Percentiles rank a stretch among this genome's conserved stretches.
Conservation (phyloP, 2,329 filamentous ascomycete species). For the Coniochaeta sp. region DNA sequence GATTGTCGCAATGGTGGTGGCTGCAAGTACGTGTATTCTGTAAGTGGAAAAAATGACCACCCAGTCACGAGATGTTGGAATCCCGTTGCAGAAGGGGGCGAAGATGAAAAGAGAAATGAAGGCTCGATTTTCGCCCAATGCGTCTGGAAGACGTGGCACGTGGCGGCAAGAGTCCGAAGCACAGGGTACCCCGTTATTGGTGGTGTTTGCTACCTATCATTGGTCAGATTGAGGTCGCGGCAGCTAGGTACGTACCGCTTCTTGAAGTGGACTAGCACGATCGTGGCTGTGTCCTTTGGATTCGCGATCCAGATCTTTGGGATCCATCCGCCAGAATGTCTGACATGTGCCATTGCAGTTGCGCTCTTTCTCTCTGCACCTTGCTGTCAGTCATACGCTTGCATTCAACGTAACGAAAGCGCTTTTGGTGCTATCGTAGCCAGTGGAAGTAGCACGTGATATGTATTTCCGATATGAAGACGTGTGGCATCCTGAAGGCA, state of each 20-base stretch:
- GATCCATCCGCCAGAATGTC: too few species aligned
- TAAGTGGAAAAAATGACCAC: too few species aligned
- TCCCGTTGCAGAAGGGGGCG: too few species aligned
- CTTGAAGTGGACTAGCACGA: not conserved
- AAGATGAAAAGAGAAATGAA: not conserved
- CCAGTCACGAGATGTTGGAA: too few species aligned
- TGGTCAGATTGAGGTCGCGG: not conserved
- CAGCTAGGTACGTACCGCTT: not conserved
- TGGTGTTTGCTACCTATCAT: too few species aligned
- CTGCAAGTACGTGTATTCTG: too few species aligned
- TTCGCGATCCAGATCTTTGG: not conserved
- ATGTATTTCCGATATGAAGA: too few species aligned
- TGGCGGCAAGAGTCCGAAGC: not conserved
- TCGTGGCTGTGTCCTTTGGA: not conserved
- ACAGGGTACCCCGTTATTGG: not conserved
- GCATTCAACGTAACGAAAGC: not conserved
- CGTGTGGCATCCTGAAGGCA: too few species aligned
- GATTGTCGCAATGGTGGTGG: too few species aligned
- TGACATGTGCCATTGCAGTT: not conserved
- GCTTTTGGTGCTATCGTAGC: not conserved
- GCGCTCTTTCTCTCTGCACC: not conserved
- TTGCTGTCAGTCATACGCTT: not conserved
- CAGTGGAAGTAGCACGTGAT: too few species aligned
- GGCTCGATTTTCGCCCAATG: not conserved
- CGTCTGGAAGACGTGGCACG: not conserved